A percentile compares a stretch with the other conserved stretches of the same genome.
These are phyloP conservation scores for Chrysochromulina tobinii DNA, from an alignment of 78 protist species.

Conservation along the genomic window DNA sequence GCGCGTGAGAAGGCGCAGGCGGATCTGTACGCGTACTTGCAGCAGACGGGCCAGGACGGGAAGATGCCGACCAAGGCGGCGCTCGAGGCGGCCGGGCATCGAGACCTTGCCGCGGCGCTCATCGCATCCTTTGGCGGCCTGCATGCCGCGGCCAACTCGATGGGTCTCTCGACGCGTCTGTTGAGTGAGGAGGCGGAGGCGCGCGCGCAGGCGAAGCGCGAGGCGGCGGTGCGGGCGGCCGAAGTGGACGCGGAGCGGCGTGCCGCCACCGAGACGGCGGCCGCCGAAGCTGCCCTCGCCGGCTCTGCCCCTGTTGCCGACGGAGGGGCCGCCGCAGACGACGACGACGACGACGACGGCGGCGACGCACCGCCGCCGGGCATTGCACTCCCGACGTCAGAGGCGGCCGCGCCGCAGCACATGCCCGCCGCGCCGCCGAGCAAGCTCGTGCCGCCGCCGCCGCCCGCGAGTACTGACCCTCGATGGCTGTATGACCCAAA, in stretches of 20 bases:
- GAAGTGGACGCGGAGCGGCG: not conserved
- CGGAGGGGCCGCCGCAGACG: not conserved
- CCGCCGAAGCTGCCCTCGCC: not conserved
- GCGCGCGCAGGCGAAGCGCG: not conserved
- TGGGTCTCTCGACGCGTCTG: not conserved
- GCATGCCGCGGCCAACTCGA: not conserved
- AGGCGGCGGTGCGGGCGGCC: not conserved
- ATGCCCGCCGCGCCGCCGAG: not conserved
- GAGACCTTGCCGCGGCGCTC: not conserved
- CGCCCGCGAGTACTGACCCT: not conserved
- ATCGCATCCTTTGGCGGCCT: not conserved
- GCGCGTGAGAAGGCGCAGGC: not conserved
- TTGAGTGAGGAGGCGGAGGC: not conserved
- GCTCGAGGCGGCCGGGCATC: not conserved
- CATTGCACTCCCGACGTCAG: not conserved
- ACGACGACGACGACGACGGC: no score
- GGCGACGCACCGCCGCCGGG: not conserved
- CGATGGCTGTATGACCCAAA: not conserved
- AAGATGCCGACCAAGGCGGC: not conserved
- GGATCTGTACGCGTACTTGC: not conserved
- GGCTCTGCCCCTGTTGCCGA: not conserved
- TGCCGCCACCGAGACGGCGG: not conserved
- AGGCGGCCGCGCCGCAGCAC: not conserved
- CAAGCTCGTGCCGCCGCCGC: not conserved
- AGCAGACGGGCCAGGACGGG: not conserved